Conservation (phyloP, 495 filamentous ascomycete species). For the Xeromyces bisporus region DNA sequence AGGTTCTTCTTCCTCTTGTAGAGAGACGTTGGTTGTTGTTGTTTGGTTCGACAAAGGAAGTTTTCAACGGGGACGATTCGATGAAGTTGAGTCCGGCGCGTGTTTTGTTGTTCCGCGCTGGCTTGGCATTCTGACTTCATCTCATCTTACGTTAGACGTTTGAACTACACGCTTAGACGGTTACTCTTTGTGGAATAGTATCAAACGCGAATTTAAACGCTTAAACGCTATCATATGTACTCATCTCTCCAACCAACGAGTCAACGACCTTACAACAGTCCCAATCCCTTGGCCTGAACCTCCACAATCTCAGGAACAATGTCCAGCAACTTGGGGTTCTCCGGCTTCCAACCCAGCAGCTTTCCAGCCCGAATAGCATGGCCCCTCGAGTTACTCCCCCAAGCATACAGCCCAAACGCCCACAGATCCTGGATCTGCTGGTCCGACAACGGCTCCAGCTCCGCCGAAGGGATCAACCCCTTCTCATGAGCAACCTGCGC, state of each 20-base stretch:
- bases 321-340: constrained; percentile 35
- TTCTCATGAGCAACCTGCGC: constrained; percentile 44
- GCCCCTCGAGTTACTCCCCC: constrained; percentile 49
- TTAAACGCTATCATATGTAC: not conserved
- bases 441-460: constrained; percentile 24
- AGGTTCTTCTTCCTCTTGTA: too few species aligned
- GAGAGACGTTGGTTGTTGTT: too few species aligned
- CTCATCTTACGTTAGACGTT: too few species aligned
- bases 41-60: too few species aligned
- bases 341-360: constrained; percentile 48
- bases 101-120: too few species aligned
- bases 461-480: constrained; percentile 42
- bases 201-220: not conserved
- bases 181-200: too few species aligned
- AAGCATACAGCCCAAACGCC: constrained; percentile 23
- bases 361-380: constrained; percentile 44
- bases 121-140: too few species aligned
- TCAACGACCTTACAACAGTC: constrained; percentile 30
- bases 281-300: constrained; percentile 37
- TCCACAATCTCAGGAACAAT: constrained; percentile 38
- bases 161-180: too few species aligned
- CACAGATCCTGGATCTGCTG: constrained; percentile 16
- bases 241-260: constrained; percentile 1
- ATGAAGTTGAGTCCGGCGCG: too few species aligned
- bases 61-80: too few species aligned